Evolutionary conservation across 1,139 yeast species (phyloP).

Genomic region (Magnusiomyces magnusii): DNA sequence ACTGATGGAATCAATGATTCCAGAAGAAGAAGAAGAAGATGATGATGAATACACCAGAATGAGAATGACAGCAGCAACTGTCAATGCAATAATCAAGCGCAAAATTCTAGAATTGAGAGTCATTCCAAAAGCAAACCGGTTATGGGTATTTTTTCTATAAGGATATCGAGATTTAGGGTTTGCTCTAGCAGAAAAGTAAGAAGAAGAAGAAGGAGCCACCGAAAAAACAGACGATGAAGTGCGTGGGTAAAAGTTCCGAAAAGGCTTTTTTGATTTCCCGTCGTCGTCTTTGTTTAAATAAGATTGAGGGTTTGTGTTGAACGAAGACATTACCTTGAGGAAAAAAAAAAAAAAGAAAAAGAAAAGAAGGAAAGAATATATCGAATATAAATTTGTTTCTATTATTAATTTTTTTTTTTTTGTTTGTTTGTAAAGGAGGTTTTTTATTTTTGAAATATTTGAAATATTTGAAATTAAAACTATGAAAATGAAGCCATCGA

Average conservation of each 20-base stretch:
- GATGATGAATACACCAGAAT: not conserved
- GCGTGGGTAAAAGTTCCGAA: not conserved
- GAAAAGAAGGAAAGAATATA: not conserved
- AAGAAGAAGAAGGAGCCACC: not conserved
- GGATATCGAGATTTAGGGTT: not conserved
- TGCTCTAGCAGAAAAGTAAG: not conserved
- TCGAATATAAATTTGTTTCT: not conserved
- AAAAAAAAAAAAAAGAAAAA: conserved; percentile 4
- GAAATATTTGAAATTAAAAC: not conserved
- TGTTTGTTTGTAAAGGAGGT: not conserved
- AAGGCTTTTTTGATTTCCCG: not conserved
- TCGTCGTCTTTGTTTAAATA: not conserved
- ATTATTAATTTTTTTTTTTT: too few species aligned
- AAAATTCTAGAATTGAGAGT: not conserved
- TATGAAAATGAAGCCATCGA: not conserved
- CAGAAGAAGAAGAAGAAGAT: not conserved
- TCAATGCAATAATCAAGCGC: not conserved
- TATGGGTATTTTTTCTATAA: not conserved
- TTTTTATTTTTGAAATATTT: not conserved
- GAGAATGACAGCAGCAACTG: not conserved
- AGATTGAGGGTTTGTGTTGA: not conserved
- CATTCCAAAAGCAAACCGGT: not conserved
- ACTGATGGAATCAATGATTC: not conserved
- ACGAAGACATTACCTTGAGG: not conserved
- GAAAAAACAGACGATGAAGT: not conserved